Evolutionary conservation across 257 asterid species (phyloP).

Genomic region (Petunia axillaris): DNA sequence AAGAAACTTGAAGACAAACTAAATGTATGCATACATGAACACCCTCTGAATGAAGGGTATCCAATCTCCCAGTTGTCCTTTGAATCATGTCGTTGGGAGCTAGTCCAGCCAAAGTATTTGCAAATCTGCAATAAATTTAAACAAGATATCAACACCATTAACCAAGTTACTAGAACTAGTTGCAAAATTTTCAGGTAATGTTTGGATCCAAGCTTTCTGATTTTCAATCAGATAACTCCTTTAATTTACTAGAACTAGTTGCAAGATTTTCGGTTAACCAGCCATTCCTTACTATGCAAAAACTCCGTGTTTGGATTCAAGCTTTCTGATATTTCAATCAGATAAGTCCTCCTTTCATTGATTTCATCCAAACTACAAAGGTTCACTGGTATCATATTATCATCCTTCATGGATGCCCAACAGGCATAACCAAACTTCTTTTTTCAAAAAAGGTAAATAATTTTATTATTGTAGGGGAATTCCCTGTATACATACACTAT

Average conservation of each 20-base stretch:
- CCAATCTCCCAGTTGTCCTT: constrained; percentile 84
- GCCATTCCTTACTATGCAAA: not conserved
- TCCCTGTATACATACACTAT: not conserved
- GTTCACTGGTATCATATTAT: not conserved
- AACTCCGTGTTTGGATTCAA: not conserved
- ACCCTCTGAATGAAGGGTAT: constrained; percentile 93
- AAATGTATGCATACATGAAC: constrained; percentile 72
- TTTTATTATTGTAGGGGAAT: not conserved
- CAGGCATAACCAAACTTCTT: not conserved
- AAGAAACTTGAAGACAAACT: constrained; percentile 7
- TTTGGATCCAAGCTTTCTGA: not conserved
- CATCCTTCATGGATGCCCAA: not conserved
- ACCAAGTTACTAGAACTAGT: not conserved
- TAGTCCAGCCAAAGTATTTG: constrained; percentile 79
- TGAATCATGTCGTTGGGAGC: constrained; percentile 72
- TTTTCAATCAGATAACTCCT: constrained; percentile 1
- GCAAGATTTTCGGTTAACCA: not conserved
- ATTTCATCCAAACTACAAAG: not conserved
- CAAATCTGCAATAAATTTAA: constrained; percentile 56
- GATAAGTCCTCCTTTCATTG: not conserved
- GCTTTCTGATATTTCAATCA: not conserved
- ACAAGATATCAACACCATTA: not conserved
- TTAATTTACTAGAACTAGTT: not conserved
- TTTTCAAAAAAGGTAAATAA: not conserved
- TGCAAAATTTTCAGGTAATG: not conserved